These are phyloP conservation scores for Metschnikowia rubicola DNA, from an alignment of 805 yeast genomes.

Conservation along the genomic window DNA sequence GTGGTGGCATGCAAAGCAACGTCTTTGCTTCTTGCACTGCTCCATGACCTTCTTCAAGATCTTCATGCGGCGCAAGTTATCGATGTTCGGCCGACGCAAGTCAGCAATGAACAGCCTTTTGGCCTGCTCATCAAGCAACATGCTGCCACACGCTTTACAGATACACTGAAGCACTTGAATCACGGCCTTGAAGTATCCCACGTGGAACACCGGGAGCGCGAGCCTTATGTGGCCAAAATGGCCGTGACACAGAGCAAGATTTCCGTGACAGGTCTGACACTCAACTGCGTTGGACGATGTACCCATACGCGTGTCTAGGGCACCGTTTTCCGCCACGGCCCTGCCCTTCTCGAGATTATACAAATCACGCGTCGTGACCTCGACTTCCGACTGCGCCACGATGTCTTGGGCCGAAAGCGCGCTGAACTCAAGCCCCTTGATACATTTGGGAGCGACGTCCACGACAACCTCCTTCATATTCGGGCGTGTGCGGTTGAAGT, in stretches of 20 bases:
- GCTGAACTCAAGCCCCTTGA: constrained; percentile 86
- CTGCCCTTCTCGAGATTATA: constrained; percentile 90
- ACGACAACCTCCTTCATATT: constrained; percentile 49
- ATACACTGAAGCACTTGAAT: constrained; percentile 84
- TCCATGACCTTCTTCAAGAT: constrained; percentile 77
- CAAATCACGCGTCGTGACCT: constrained; percentile 84
- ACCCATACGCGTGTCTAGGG: constrained; percentile 92
- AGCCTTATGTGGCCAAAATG: constrained; percentile 94
- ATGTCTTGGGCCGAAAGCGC: constrained; percentile 91
- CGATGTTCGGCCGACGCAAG: constrained; percentile 81
- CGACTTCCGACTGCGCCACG: constrained; percentile 90
- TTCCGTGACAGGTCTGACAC: constrained; percentile 90
- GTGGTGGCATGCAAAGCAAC: constrained; percentile 83
- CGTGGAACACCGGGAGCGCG: constrained; percentile 95
- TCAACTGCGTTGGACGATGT: constrained; percentile 81
- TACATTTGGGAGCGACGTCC: constrained; percentile 85
- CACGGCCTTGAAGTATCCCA: constrained; percentile 92
- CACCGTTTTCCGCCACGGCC: constrained; percentile 78
- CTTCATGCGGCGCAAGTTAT: constrained; percentile 89
- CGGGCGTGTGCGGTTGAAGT: not conserved
- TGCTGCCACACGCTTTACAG: constrained; percentile 83
- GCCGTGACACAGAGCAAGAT: constrained; percentile 92
- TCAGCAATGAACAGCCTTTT: constrained; percentile 72
- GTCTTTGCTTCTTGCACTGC: constrained; percentile 92
- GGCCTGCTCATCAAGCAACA: constrained; percentile 69